Evolutionary conservation across 495 filamentous ascomycete species (phyloP).

Genomic region (Neurospora sp.): DNA sequence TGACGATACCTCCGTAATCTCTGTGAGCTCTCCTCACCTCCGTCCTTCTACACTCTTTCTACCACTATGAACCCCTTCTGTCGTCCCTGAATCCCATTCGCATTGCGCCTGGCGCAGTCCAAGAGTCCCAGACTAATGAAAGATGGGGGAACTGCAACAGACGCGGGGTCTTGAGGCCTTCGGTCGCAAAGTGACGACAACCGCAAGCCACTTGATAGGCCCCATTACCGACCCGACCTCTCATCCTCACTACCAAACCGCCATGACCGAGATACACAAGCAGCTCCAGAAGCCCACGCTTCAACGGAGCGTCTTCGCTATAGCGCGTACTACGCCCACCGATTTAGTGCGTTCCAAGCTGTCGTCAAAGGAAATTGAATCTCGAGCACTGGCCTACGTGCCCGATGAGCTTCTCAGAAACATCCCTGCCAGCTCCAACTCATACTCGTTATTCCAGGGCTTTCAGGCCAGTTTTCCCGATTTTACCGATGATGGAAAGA

Average conservation of each 20-base stretch:
- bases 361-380: conserved; percentile 86
- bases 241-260: conserved; percentile 65
- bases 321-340: conserved; percentile 78
- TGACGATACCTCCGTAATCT: conserved; percentile 42
- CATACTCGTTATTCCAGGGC: conserved; percentile 91
- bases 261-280: conserved; percentile 81
- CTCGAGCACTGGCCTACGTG: conserved; percentile 78
- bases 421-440: conserved; percentile 74
- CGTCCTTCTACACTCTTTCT: not conserved
- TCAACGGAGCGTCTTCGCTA: conserved; percentile 81
- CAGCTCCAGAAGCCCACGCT: conserved; percentile 72
- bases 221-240: conserved; percentile 50
- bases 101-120: not conserved
- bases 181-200: conserved; percentile 87
- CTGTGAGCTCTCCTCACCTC: conserved; percentile 26
- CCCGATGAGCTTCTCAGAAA: conserved; percentile 83
- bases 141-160: conserved; percentile 33
- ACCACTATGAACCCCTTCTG: not conserved
- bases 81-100: not conserved
- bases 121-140: not conserved
- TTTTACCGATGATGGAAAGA: conserved; percentile 52
- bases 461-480: conserved; percentile 89
- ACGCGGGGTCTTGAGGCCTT: conserved; percentile 86
- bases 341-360: conserved; percentile 89
- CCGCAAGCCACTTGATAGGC: conserved; percentile 79